phyloP scores from a whole-genome alignment of 306 rosid species.

The Prunus mongolica region DNA sequence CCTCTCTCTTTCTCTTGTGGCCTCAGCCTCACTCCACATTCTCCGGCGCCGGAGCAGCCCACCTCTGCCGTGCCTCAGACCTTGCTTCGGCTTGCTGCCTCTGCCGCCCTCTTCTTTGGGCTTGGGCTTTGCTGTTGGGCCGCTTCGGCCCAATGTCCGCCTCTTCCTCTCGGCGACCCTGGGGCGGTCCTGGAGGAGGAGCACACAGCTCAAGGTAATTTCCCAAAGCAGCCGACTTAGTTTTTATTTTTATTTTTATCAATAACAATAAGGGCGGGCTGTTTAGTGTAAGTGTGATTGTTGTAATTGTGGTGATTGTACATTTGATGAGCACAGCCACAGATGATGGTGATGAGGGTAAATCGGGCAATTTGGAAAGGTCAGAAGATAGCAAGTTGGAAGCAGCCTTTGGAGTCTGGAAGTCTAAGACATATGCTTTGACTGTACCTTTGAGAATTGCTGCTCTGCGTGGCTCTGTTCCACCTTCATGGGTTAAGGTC shows the following conservation, averaged over 20 bases:
- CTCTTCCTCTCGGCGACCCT: constrained; percentile 22
- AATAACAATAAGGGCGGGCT: neutral
- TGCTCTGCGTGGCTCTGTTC: constrained; percentile 84
- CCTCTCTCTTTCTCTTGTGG: neutral
- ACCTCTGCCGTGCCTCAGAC: neutral
- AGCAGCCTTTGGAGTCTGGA: constrained; percentile 70
- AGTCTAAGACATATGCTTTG: constrained; percentile 74
- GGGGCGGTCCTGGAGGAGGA: constrained; percentile 38
- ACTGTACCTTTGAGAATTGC: constrained; percentile 75
- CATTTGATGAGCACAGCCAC: constrained; percentile 11
- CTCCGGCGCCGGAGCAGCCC: constrained; percentile 11
- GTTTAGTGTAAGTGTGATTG: neutral
- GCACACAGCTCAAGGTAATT: constrained; percentile 46
- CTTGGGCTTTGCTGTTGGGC: constrained; percentile 49
- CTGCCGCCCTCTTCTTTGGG: constrained; percentile 51
- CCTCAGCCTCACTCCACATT: neutral
- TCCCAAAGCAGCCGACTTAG: neutral
- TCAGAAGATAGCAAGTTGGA: constrained; percentile 47
- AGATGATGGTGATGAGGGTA: constrained; percentile 42
- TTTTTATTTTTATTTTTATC: too few species aligned
- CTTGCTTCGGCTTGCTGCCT: constrained; percentile 39
- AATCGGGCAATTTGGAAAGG: constrained; percentile 12
- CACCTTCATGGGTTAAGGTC: constrained; percentile 97
- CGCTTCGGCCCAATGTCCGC: constrained; percentile 20
- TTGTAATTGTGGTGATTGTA: neutral